Conservation (phyloP, 768 basidiomycete genomes). For the Kwoniella sp. region DNA sequence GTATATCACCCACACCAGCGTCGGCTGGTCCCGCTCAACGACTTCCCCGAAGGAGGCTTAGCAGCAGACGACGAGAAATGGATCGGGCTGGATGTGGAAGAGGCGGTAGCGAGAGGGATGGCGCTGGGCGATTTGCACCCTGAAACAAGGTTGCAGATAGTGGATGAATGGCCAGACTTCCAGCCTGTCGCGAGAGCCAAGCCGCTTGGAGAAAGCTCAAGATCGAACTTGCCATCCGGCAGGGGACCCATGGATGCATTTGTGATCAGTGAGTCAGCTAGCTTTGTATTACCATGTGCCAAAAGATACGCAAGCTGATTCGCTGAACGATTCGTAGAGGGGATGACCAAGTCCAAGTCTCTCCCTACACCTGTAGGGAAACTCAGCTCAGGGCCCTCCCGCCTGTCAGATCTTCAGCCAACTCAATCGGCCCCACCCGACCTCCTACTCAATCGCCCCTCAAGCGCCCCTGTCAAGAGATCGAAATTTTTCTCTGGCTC, state of each 20-base stretch:
- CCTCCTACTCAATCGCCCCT: not conserved
- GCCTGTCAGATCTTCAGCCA: conserved; percentile 42
- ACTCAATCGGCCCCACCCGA: not conserved
- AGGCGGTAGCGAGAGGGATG: conserved; percentile 45
- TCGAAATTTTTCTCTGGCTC: conserved; percentile 43
- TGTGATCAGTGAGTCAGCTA: conserved; percentile 42
- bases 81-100: conserved; percentile 49
- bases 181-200: conserved; percentile 1
- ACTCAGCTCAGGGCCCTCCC: conserved; percentile 40
- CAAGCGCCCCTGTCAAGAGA: conserved; percentile 6
- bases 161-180: conserved; percentile 53
- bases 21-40: conserved; percentile 71
- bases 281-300: conserved; percentile 2
- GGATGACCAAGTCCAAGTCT: conserved; percentile 14
- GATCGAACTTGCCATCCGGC: conserved; percentile 22
- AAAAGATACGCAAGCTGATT: conserved; percentile 11
- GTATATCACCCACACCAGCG: conserved; percentile 77
- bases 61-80: conserved; percentile 43
- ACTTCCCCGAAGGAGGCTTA: conserved; percentile 60
- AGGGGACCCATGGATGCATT: conserved; percentile 48
- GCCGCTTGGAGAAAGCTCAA: conserved; percentile 33
- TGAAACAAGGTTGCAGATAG: conserved; percentile 46
- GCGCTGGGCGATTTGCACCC: conserved; percentile 53
- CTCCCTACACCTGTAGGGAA: conserved; percentile 46
- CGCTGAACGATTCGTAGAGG: too few relatives aligned